Evolutionary conservation across 169 alveolate genomes (phyloP).

Genomic region (Hammondia hammondi): DNA sequence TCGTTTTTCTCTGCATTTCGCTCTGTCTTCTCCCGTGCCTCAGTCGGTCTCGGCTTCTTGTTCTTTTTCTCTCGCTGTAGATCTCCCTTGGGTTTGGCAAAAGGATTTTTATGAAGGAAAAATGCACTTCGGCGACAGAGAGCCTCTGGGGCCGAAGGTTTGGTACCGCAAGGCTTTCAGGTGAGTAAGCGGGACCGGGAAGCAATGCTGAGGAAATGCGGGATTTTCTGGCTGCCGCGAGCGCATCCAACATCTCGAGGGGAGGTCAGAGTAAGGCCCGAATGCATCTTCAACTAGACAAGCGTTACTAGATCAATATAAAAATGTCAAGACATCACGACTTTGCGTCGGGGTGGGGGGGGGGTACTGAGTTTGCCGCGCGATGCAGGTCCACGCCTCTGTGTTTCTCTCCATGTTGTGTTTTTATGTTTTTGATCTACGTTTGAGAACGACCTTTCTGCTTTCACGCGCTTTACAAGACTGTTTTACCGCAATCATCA

Average conservation of each 20-base stretch:
- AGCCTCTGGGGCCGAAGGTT: constrained; percentile 83
- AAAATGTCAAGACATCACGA: no score
- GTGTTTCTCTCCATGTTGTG: not conserved
- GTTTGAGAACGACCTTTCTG: no score
- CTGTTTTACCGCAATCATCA: no score
- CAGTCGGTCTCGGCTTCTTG: not conserved
- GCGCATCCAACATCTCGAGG: not conserved
- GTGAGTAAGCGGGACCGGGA: constrained; percentile 13
- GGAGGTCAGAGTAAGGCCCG: not conserved
- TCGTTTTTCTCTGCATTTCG: not conserved
- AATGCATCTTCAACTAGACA: no score
- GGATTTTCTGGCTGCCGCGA: not conserved
- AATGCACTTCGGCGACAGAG: constrained; percentile 85
- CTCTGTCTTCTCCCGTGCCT: not conserved
- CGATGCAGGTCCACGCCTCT: no score
- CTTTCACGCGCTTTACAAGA: no score
- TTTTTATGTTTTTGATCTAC: not conserved
- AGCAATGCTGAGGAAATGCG: not conserved
- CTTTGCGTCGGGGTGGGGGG: no score
- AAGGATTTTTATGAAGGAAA: constrained; percentile 78
- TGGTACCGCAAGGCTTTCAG: constrained; percentile 84
- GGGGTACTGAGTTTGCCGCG: no score
- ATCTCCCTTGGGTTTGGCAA: constrained; percentile 91
- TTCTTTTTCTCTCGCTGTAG: constrained; percentile 57
- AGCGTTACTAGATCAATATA: no score